Evolutionary conservation across 2,329 filamentous ascomycete genomes (phyloP), one percentile per base, ranked within the genome.

Genomic region (Cordyceps militaris): DNA sequence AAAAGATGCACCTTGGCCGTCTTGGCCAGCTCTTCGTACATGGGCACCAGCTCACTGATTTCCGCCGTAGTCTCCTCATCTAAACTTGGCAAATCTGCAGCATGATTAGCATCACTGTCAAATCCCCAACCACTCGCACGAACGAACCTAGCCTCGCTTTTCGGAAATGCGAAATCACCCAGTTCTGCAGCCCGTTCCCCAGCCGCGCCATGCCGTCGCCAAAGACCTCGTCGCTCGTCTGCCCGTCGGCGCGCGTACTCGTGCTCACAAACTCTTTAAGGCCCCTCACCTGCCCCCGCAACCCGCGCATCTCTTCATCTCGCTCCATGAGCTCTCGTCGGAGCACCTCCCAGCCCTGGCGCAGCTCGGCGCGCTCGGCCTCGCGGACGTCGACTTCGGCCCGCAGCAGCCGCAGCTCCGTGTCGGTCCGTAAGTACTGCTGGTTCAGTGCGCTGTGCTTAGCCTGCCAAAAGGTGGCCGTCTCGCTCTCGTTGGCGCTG

Each of bases 241-340:
- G 81, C 23, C 80, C 80, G 30, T 83, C 82, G 51, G 79, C 76
- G 32, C 84, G 75, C 10, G 86, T 88, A 61, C 81, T 83, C 23
- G 79, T 82, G 64, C 86, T 88, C 58, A 90, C 86, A 74, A 82
- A 89, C 63, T 84, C 83, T 75, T 90, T 90, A 59, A 90, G 73
- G 2, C 85, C 85, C 10, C 82, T 71, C 0, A 89, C 78, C 69
- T 89, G 86, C 3, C 75, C 74, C 55, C 80, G 72, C 60, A 87
- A 70, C 50, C 74, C 73, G 23, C 74, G 70, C 4, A 82, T 76
- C 69, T 86, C 82, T 24, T 80, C 79, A 55, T 87, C 83, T n/a
- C 74, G 73, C 53, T 71, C 73, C 16, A 71, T 69, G 11, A 81
- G 63, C 60, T 80, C 74, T 7, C 71, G 70, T 61, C 75, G 72